Evolutionary conservation across 257 asterid species (phyloP), one percentile per base, ranked within the genome.

Genomic region (Solanum gandarillasii): DNA sequence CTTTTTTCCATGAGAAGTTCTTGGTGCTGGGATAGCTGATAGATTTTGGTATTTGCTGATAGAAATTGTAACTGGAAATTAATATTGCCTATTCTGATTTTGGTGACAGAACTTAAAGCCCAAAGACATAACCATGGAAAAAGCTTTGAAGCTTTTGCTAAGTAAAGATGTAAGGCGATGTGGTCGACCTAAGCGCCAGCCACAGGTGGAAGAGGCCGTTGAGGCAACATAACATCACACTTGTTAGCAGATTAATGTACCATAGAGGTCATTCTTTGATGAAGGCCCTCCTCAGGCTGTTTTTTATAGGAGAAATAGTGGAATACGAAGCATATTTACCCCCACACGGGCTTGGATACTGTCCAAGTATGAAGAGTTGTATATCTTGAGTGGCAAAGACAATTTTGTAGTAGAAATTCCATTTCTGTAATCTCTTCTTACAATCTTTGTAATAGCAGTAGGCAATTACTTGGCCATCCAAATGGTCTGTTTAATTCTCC

Each of bases 171-270:
- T 93, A 32, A 94, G 86, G 90, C 91, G 88, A 87, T 82, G 88
- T 86, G 98, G 99, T 55, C 91, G 98, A 87, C 99, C 99, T 12
- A 93, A 93, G 87, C 85, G 84, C 75, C 85, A 81, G 29, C 72
- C 43, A 62, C 87, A 41, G 83, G 90, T 86, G 76, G 93, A 88
- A 87, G 92, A 90, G 87, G 68, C 93, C 85, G 60, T 83, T 68
- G 91, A 89, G 89, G 93, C 92, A 62, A 29, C 52, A 67, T 92
- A 87, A 46, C 41, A 46, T 81, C 85, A 43, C 41, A 81, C 85
- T n/a, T 75, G 34, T 75, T 75, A 8, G 27, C 38, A 43, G 85
- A 81, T 81, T 29, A 46, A 46, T 81, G 85, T 81, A 46, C 68
- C 39, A 31, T 81, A 81, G 20, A 81, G 18, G 41, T 81, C 85